These are phyloP conservation scores for Fraxinus latifolia DNA, from an alignment of 305 asterid genomes.

Conservation along the genomic window DNA sequence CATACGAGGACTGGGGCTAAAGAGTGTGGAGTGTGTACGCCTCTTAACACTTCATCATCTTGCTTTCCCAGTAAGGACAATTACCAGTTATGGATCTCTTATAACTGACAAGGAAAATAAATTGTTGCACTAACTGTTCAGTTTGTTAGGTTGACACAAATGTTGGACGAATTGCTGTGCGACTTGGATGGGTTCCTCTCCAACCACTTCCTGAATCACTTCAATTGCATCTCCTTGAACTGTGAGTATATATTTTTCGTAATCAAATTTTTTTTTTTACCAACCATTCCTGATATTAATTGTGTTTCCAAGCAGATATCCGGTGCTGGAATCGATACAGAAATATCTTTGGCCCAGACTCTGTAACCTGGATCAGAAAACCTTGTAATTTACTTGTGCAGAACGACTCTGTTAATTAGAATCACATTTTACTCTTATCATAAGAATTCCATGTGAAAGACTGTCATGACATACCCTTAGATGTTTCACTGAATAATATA, in stretches of 20 bases:
- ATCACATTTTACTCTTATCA: constrained; percentile 12
- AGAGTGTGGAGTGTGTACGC: constrained; percentile 95
- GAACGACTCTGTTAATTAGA: constrained; percentile 11
- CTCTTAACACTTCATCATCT: constrained; percentile 83
- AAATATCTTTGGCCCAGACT: constrained; percentile 94
- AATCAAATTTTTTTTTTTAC: constrained; percentile 2
- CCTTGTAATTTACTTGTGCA: constrained; percentile 50
- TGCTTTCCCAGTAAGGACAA: constrained; percentile 81
- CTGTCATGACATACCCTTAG: constrained; percentile 6
- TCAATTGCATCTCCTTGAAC: constrained; percentile 87
- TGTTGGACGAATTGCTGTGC: constrained; percentile 93
- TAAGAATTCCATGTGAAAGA: not conserved
- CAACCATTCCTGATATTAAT: constrained; percentile 25
- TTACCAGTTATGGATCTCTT: constrained; percentile 22
- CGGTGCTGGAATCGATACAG: constrained; percentile 78
- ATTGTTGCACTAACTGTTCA: constrained; percentile 27
- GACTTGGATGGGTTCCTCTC: constrained; percentile 99
- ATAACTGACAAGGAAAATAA: constrained; percentile 22
- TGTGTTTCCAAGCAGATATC: constrained; percentile 53
- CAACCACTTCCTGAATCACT: constrained; percentile 95
- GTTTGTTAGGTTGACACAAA: constrained; percentile 85
- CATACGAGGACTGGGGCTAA: constrained; percentile 82
- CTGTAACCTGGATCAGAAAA: constrained; percentile 83
- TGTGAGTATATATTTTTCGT: constrained; percentile 49
- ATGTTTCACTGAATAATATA: constrained; percentile 32